phyloP scores from a whole-genome alignment of 805 yeast species.

The Yarrowia sp. region DNA sequence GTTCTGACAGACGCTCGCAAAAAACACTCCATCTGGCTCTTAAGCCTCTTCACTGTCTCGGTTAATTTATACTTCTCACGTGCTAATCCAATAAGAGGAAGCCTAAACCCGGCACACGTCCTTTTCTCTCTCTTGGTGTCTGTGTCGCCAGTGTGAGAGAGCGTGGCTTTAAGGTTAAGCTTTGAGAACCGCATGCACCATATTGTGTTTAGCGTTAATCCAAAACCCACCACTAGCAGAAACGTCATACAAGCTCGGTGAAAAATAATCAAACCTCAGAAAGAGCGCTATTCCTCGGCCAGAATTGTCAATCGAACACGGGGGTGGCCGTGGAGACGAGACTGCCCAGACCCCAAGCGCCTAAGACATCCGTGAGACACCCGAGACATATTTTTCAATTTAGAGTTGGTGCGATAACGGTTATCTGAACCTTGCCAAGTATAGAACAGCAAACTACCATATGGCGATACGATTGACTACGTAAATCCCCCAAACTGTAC shows the following conservation, averaged over 20 bases:
- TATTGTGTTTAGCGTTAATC: constrained; percentile 3
- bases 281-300: not conserved
- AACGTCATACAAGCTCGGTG: constrained; percentile 5
- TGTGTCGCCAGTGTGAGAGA: not conserved
- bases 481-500: not conserved
- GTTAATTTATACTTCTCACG: constrained; percentile 19
- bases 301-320: not conserved
- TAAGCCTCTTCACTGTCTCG: not conserved
- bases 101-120: not conserved
- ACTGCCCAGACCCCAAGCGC: not conserved
- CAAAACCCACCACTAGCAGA: constrained; percentile 2
- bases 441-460: constrained; percentile 28
- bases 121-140: not conserved
- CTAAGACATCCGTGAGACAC: not conserved
- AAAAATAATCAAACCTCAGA: not conserved
- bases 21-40: not conserved
- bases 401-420: constrained; percentile 21
- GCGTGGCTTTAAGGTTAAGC: not conserved
- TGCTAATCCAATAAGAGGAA: constrained; percentile 16
- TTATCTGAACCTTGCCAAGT: constrained; percentile 37
- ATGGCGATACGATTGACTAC: not conserved
- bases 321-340: too few relatives aligned
- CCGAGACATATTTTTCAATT: constrained; percentile 16
- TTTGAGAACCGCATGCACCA: constrained; percentile 3
- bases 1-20: not conserved